phyloP scores from a whole-genome alignment of 164 flowering plant genomes.

The Nelumbo lutea region DNA sequence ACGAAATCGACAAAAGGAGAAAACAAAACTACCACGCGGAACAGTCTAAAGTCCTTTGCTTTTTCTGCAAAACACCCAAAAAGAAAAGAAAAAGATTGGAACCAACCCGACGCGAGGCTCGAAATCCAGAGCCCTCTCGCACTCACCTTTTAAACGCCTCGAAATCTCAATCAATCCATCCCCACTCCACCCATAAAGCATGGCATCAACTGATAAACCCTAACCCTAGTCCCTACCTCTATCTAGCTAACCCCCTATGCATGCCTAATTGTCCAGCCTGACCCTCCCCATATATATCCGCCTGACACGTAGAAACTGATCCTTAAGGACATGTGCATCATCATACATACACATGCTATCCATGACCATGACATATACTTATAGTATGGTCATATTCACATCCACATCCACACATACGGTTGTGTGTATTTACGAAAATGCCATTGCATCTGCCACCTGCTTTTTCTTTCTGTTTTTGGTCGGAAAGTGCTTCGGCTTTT shows the following conservation, averaged over 20 bases:
- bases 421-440: background rate
- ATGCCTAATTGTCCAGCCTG: too few relatives aligned
- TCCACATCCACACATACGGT: background rate
- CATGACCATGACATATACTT: too few relatives aligned
- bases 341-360: background rate
- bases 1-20: constrained; percentile 4
- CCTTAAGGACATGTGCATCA: background rate
- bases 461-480: background rate
- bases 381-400: background rate
- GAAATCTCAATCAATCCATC: constrained; percentile 8
- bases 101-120: constrained; percentile 5
- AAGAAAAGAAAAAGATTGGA: background rate
- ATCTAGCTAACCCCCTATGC: too few relatives aligned
- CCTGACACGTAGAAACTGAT: too few relatives aligned
- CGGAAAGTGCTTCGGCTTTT: background rate
- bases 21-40: background rate
- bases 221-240: background rate
- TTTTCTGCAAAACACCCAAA: constrained; percentile 2
- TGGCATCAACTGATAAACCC: background rate
- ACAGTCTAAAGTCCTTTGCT: background rate
- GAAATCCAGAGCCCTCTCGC: constrained; percentile 18
- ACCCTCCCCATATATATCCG: too few relatives aligned
- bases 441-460: background rate
- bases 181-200: background rate
- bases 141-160: constrained; percentile 15